These are phyloP conservation scores for Mallotus nudiflorus DNA, from an alignment of 345 rosid species.

Conservation along the genomic window DNA sequence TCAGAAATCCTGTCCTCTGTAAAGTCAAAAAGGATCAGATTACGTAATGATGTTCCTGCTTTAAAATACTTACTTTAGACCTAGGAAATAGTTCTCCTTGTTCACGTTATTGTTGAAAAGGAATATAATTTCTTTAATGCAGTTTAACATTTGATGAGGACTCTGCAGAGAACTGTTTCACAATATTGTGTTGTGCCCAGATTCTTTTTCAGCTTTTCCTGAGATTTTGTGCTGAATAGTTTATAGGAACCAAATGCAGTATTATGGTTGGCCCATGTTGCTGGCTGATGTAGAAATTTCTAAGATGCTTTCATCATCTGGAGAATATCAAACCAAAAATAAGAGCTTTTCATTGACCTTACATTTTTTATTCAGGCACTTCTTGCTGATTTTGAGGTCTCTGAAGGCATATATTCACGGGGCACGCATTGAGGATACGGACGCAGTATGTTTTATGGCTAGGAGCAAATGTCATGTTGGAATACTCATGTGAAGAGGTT, in stretches of 20 bases:
- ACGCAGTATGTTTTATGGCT: slow-evolving; percentile 91
- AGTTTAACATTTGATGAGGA: no score
- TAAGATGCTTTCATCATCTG: not conserved
- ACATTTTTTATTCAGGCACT: slow-evolving; percentile 48
- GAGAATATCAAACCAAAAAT: not conserved
- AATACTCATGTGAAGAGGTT: slow-evolving; percentile 91
- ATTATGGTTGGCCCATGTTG: not conserved
- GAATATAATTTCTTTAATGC: no score
- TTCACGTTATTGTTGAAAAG: no score
- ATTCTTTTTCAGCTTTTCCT: not conserved
- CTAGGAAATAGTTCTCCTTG: not conserved
- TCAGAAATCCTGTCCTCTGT: no score
- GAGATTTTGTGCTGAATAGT: no score
- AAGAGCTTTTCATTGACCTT: not conserved
- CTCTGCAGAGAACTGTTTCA: no score
- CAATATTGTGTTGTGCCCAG: not conserved
- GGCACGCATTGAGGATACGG: slow-evolving; percentile 64
- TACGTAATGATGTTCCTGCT: not conserved
- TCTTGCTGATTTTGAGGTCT: slow-evolving; percentile 86
- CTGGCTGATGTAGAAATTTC: slow-evolving; percentile 2
- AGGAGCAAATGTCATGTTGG: slow-evolving; percentile 96
- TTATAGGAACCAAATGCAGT: no score
- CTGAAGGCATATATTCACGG: slow-evolving; percentile 90
- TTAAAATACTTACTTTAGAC: not conserved
- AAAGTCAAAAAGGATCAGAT: not conserved